Evolutionary conservation across 352 stramenopile species (phyloP), one percentile per base, ranked within the genome.

Genomic region (Thraustotheca clavata): DNA sequence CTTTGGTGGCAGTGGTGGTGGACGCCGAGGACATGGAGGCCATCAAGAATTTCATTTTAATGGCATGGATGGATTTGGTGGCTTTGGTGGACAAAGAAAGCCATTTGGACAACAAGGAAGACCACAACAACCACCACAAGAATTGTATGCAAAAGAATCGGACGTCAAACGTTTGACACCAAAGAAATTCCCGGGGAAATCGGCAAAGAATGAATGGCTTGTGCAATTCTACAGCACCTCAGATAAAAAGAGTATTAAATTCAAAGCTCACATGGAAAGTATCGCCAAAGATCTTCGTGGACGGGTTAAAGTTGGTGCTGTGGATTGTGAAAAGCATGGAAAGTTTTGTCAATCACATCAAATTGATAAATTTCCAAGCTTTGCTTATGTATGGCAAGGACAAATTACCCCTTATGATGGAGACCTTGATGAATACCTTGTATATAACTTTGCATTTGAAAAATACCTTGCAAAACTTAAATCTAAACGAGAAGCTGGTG

Each of bases 401-500:
- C 67, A 87, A 54, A 65, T 68, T 7, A 73, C 48, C 27, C 62
- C 68, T 49, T 72, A 88, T 1, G 83, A 83, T n/a, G 62, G 52
- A 22, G 76, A 84, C 3, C 33, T 89, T 54, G 81, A 89, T 63
- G 83, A 93, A 67, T 91, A 88, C 59, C 55, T 71, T 18, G 79
- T 93, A 47, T 91, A 90, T 68, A 90, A 89, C 36, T 93, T 93
- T 71, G 83, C 83, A 0, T 78, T 91, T 59, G 80, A 91, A 50
- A 87, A 88, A 41, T 81, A 93, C 68, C 85, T 88, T 40, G 80
- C 69, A 16, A 76, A 78, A 12, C 67, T 91, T 24, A 74, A 87
- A 52, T 78, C 73, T 32, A 77, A 86, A 76, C 83, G 83, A 54
- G 74, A 78, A 1, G 69, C 71, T 2, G 83, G 80, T 7, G 79